These are phyloP conservation scores for Epichloe bromicola DNA, from an alignment of 2,329 filamentous ascomycete species.

Conservation along the genomic window DNA sequence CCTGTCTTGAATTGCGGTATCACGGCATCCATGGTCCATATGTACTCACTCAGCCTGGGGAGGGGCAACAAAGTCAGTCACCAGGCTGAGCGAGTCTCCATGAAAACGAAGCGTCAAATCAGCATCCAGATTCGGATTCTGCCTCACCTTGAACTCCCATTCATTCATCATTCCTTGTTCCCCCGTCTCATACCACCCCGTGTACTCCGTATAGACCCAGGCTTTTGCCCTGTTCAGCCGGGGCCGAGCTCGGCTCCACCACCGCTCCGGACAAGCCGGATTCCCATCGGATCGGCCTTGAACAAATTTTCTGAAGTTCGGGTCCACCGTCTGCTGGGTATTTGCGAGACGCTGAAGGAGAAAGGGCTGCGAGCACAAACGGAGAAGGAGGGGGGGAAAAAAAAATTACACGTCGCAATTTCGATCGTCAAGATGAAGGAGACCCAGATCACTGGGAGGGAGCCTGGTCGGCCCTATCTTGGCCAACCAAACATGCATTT, in stretches of 20 bases:
- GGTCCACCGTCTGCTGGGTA: background rate
- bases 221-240: too few species aligned
- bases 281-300: background rate
- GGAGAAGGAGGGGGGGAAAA: background rate
- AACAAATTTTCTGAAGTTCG: background rate
- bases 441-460: constrained; percentile 5
- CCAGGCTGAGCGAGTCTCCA: background rate
- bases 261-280: background rate
- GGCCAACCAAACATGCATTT: background rate
- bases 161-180: background rate
- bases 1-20: background rate
- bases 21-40: background rate
- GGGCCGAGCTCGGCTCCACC: background rate
- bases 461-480: background rate
- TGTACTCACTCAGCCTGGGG: background rate
- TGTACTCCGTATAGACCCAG: too few species aligned
- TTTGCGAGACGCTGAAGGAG: background rate
- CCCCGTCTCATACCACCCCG: background rate
- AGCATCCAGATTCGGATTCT: background rate
- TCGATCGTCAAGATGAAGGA: constrained; percentile 3
- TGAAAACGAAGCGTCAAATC: background rate
- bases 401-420: constrained; percentile 1
- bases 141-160: background rate
- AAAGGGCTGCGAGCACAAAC: background rate
- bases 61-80: background rate